Evolutionary conservation across 2,329 filamentous ascomycete species (phyloP).

Genomic region (Macroventuria anomochaeta): DNA sequence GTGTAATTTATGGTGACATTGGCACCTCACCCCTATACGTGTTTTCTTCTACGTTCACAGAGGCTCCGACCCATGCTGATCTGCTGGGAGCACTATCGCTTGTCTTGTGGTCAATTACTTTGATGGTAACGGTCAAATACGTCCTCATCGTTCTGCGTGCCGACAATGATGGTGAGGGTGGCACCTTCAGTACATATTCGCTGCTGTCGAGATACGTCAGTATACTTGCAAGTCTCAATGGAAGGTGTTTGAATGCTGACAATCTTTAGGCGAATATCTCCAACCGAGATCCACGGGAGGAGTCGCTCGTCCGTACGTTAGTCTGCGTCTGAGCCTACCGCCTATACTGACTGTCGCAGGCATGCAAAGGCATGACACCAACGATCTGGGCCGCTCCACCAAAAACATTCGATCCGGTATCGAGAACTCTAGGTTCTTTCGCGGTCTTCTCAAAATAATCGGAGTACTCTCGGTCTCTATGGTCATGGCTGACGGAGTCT

Average conservation of each 20-base stretch:
- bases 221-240: neutral
- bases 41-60: conserved; percentile 70
- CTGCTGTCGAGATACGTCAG: conserved; percentile 63
- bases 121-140: conserved; percentile 75
- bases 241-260: neutral
- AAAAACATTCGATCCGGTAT: conserved; percentile 62
- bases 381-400: conserved; percentile 62
- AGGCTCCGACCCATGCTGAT: conserved; percentile 59
- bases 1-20: conserved; percentile 74
- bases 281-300: conserved; percentile 64
- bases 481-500: conserved; percentile 70
- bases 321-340: neutral
- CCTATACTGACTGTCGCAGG: conserved; percentile 18
- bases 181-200: conserved; percentile 72
- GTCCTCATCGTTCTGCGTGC: conserved; percentile 69
- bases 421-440: conserved; percentile 62
- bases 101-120: conserved; percentile 71
- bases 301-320: conserved; percentile 56
- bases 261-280: conserved; percentile 61
- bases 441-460: conserved; percentile 64
- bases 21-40: conserved; percentile 73
- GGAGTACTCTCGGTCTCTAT: conserved; percentile 71
- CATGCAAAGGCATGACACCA: conserved; percentile 65
- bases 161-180: conserved; percentile 74
- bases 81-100: conserved; percentile 70